Evolutionary conservation across 1,284 basidiomycete species (phyloP), one percentile per base, ranked within the genome.

Genomic region (Leucoagaricus sp.): DNA sequence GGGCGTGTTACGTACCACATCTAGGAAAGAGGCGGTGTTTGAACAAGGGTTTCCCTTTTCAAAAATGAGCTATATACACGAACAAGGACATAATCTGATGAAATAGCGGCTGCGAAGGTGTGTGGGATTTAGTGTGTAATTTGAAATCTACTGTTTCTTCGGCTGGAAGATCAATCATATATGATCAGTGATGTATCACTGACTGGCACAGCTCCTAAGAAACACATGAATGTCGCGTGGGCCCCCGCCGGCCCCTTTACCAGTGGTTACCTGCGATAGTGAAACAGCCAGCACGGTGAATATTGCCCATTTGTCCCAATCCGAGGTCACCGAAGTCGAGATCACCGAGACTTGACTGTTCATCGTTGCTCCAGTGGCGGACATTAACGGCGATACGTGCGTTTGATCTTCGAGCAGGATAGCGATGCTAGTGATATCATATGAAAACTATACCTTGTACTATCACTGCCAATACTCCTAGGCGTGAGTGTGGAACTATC

Each of bases 341-440:
- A 42, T 42, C 21, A 42, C 21, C 41, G 41, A 21, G 15, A 21
- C 19, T 26, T 38, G 23, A n/a, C 23, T 19, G 13, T 28, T 34
- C 19, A 3, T 8, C 9, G 23, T 13, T 15, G 21, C 17, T 17
- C 28, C 41, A 28, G 19, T 36, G 44, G 26, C 19, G 13, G 38
- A n/a, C n/a, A 42, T 51, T 12, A 28, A 41, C 36, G 19, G 44
- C n/a, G 31, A 6, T 9, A 34, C 19, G 31, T 34, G 13, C 12
- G 10, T 49, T 23, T 36, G 31, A 13, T 17, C 49, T 17, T 26
- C 0, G 28, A 50, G 13, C 13, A 4, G 12, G 33, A 28, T 9
- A 40, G 49, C 49, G 8, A 28, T 51, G 49, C 9, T n/a, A 29
- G 26, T 55, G 53, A 55, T 55, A 19, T 6, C 46, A 42, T 40